Evolutionary conservation across 306 rosid genomes (phyloP).

Genomic region (Begonia loranthoides): DNA sequence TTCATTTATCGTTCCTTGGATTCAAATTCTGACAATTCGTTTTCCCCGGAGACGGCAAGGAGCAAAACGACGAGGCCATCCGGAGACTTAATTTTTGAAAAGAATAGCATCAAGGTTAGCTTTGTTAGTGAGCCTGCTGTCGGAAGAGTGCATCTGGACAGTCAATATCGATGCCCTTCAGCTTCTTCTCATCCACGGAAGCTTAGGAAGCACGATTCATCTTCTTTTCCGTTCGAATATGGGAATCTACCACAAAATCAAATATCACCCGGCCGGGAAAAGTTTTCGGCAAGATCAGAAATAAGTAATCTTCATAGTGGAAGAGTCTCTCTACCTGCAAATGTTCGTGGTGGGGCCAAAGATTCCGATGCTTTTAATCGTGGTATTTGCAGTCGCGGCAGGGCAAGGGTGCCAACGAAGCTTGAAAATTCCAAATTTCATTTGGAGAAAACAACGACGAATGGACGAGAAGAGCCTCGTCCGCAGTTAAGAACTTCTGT

Average conservation of each 20-base stretch:
- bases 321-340: constrained; percentile 36
- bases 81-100: constrained; percentile 1
- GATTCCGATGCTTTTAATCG: constrained; percentile 71
- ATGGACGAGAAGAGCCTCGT: constrained; percentile 28
- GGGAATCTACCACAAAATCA: constrained; percentile 31
- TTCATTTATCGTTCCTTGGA: constrained; percentile 14
- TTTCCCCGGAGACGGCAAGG: constrained; percentile 20
- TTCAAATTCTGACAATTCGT: constrained; percentile 23
- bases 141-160: constrained; percentile 21
- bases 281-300: constrained; percentile 27
- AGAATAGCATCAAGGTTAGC: constrained; percentile 5
- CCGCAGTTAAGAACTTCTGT: constrained; percentile 33
- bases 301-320: constrained; percentile 25
- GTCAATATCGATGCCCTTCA: constrained; percentile 30
- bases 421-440: constrained; percentile 39
- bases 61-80: constrained; percentile 21
- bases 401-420: constrained; percentile 34
- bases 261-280: constrained; percentile 20
- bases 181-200: constrained; percentile 24
- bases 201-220: constrained; percentile 21
- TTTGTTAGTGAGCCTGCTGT: constrained; percentile 15
- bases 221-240: constrained; percentile 27
- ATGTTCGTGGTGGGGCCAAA: constrained; percentile 30
- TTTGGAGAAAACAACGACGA: constrained; percentile 35
- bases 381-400: constrained; percentile 31